These are phyloP conservation scores for Hibiscus mutabilis DNA, from an alignment of 345 rosid genomes.

Conservation along the genomic window DNA sequence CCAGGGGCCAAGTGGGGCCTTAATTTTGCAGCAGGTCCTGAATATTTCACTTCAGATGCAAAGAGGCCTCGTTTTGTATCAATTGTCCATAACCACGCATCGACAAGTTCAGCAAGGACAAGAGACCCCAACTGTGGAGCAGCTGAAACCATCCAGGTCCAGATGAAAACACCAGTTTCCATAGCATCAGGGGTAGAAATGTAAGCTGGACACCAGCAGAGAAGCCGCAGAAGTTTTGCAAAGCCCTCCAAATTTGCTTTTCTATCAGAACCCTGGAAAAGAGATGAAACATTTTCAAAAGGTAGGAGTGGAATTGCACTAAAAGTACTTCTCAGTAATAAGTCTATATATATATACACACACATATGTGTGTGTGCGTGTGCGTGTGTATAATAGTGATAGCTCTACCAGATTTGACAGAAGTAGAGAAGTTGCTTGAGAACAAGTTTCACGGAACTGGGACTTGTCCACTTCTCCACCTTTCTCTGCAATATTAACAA, in stretches of 20 bases:
- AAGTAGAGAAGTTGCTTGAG: conserved; percentile 88
- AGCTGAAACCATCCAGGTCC: conserved; percentile 99
- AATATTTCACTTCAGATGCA: conserved; percentile 72
- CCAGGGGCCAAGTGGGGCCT: conserved; percentile 96
- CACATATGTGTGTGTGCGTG: too few species aligned
- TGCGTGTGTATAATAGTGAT: conserved; percentile 3
- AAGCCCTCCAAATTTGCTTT: conserved; percentile 83
- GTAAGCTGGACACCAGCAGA: conserved; percentile 99
- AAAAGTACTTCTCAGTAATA: background rate
- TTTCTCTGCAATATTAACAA: conserved; percentile 79
- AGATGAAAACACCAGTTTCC: conserved; percentile 96
- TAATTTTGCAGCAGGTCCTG: conserved; percentile 92
- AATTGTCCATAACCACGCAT: conserved; percentile 99
- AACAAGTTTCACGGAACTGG: conserved; percentile 81
- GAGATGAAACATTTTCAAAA: conserved; percentile 16
- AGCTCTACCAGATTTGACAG: conserved; percentile 81
- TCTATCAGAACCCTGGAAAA: conserved; percentile 53
- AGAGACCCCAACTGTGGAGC: conserved; percentile 92
- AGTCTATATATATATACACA: background rate
- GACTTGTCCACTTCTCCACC: conserved; percentile 89
- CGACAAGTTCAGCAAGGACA: conserved; percentile 97
- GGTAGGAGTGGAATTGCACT: conserved; percentile 8
- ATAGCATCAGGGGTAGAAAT: conserved; percentile 86
- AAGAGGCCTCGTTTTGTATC: conserved; percentile 95
- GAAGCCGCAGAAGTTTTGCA: conserved; percentile 87